Conservation (phyloP, 2,329 filamentous ascomycete genomes). For the Colletotrichum lindemuthianum region DNA sequence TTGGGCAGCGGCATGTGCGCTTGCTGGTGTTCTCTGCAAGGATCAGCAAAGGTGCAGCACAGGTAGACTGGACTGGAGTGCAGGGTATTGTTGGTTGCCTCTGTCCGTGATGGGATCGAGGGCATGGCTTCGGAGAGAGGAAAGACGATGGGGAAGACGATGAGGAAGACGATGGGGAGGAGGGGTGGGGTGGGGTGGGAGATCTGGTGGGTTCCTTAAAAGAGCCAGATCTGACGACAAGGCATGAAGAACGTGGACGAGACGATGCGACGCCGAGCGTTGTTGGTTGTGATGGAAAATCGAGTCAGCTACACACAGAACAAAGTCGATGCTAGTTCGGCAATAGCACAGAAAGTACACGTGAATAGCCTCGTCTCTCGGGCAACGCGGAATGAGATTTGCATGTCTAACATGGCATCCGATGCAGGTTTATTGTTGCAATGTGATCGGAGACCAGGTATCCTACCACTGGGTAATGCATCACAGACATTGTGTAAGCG, state of each 20-base stretch:
- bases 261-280: too few species aligned
- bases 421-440: not conserved
- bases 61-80: not conserved
- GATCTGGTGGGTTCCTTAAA: not conserved
- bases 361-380: not conserved
- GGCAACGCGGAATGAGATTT: slow-evolving; percentile 1
- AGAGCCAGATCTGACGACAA: not conserved
- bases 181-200: not conserved
- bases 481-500: too few species aligned
- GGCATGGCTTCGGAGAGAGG: too few species aligned
- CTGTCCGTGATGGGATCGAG: too few species aligned
- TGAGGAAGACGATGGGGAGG: not conserved
- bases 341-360: too few species aligned
- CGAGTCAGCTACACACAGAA: not conserved
- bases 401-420: not conserved
- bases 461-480: too few species aligned
- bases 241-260: not conserved
- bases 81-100: too few species aligned
- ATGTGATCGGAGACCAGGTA: not conserved
- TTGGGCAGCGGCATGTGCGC: slow-evolving; percentile 20
- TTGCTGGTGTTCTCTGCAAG: too few species aligned
- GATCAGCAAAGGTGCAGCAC: not conserved
- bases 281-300: not conserved
- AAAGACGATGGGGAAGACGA: not conserved
- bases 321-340: too few species aligned